Percentiles rank a stretch among this genome's conserved stretches.
Conservation (phyloP, 2,329 filamentous ascomycete species). For the Fonsecaea monophora region DNA sequence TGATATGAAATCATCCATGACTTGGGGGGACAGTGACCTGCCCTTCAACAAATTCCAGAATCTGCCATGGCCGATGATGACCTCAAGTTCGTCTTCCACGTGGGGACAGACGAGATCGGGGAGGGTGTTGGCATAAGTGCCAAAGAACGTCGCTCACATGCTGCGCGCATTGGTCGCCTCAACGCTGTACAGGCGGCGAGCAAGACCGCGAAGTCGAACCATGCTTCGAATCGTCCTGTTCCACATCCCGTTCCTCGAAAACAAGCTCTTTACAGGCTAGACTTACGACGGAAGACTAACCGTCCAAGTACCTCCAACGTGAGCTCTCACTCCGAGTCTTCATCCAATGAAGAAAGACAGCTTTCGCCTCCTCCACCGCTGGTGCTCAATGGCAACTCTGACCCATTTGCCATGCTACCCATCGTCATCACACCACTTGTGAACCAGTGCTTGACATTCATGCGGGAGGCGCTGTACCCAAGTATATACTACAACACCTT, state of each 20-base stretch:
- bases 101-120: background rate
- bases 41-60: background rate
- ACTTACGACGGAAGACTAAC: background rate
- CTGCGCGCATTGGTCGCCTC: slow-evolving; percentile 7
- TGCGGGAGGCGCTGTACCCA: slow-evolving; percentile 11
- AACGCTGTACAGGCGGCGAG: background rate
- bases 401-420: slow-evolving; percentile 8
- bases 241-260: background rate
- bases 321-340: background rate
- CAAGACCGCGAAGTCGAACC: background rate
- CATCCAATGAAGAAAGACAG: slow-evolving; percentile 1
- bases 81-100: background rate
- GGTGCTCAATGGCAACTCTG: slow-evolving; percentile 17
- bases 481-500: slow-evolving; percentile 11
- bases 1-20: background rate
- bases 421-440: slow-evolving; percentile 8
- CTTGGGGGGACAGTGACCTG: background rate
- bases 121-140: background rate
- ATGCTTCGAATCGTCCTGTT: background rate
- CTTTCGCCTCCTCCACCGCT: background rate
- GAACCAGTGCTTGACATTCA: slow-evolving; percentile 9
- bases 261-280: slow-evolving; percentile 8
- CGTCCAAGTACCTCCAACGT: background rate
- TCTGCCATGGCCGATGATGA: background rate
- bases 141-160: slow-evolving; percentile 9